Conservation (phyloP, 2,329 filamentous ascomycete species). For the Arthroderma sp. region DNA sequence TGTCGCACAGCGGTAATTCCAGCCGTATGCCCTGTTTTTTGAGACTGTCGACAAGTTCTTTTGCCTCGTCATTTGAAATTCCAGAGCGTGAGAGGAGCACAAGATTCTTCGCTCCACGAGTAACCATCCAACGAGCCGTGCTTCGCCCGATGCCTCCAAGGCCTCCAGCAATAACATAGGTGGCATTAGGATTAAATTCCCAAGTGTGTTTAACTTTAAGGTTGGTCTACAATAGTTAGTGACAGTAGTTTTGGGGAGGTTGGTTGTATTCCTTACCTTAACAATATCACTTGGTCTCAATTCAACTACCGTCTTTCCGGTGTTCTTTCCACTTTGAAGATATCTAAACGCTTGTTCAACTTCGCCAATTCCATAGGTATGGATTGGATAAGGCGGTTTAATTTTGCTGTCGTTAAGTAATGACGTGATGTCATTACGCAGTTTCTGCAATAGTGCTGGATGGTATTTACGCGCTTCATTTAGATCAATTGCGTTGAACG, state of each 20-base stretch:
- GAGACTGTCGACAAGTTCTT: constrained; percentile 11
- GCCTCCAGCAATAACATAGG: constrained; percentile 13
- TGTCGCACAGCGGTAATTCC: constrained; percentile 15
- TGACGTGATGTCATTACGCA: background rate
- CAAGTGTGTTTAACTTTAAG: too few relatives aligned
- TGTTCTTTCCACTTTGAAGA: constrained; percentile 18
- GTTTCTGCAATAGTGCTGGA: background rate
- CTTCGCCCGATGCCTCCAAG: constrained; percentile 15
- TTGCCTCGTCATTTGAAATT: constrained; percentile 5
- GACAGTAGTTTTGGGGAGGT: too few relatives aligned
- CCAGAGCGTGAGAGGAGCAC: constrained; percentile 20
- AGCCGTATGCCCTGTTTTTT: constrained; percentile 9
- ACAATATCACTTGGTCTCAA: too few relatives aligned
- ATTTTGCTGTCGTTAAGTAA: constrained; percentile 3
- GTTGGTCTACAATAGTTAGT: too few relatives aligned
- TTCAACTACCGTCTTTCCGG: constrained; percentile 13
- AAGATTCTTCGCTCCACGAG: constrained; percentile 16
- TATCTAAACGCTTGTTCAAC: constrained; percentile 13
- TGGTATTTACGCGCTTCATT: background rate
- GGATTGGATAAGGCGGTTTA: constrained; percentile 3
- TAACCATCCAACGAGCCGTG: constrained; percentile 15
- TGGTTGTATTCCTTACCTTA: too few relatives aligned
- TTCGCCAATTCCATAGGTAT: constrained; percentile 6
- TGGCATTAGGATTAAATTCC: constrained; percentile 5
- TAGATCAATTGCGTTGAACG: background rate